Conservation (phyloP, 108 stramenopile genomes). For the Cyclotella cryptica region DNA sequence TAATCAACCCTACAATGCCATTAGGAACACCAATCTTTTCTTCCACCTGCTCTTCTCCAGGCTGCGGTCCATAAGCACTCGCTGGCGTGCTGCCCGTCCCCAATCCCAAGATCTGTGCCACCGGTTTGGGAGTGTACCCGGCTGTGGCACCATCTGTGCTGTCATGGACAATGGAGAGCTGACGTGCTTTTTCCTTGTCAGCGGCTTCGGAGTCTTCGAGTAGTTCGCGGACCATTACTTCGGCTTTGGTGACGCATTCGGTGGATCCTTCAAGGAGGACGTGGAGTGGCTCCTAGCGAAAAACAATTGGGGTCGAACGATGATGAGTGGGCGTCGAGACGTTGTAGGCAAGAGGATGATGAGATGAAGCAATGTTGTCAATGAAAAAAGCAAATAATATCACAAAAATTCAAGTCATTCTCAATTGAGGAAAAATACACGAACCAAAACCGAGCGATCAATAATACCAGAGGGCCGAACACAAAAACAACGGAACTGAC, state of each 20-base stretch:
- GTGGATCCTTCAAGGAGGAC: conserved; percentile 67
- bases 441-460: background rate
- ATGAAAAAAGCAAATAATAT: too few species aligned
- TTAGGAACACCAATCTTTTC: conserved; percentile 86
- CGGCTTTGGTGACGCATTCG: conserved; percentile 61
- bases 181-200: conserved; percentile 70
- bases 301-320: background rate
- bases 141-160: conserved; percentile 6
- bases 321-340: background rate
- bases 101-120: conserved; percentile 75
- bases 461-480: background rate
- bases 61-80: conserved; percentile 51
- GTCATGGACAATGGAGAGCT: conserved; percentile 57
- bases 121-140: conserved; percentile 77
- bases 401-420: too few species aligned
- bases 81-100: conserved; percentile 43
- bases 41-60: conserved; percentile 62
- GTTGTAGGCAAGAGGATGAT: too few species aligned
- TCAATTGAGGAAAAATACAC: too few species aligned
- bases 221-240: conserved; percentile 56
- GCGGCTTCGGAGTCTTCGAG: conserved; percentile 60
- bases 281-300: conserved; percentile 67
- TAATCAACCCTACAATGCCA: conserved; percentile 83
- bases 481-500: background rate
- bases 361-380: too few species aligned